These are phyloP conservation scores for Craspedostauros australis DNA, from an alignment of 108 stramenopile genomes.

Conservation along the genomic window DNA sequence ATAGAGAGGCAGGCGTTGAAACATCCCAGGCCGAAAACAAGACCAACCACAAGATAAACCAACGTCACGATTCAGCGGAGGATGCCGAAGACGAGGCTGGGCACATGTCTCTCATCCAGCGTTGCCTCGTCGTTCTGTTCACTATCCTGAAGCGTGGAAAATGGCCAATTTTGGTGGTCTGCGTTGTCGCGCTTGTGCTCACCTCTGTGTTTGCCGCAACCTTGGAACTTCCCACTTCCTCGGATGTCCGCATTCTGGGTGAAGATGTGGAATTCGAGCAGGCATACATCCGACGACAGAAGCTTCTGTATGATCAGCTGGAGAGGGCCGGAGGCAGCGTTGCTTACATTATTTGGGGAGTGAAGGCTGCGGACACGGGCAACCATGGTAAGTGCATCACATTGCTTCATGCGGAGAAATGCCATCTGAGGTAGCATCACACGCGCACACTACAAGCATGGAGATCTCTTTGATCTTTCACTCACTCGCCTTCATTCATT, in stretches of 20 bases:
- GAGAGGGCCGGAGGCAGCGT: slow-evolving; percentile 22
- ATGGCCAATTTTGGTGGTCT: slow-evolving; percentile 21
- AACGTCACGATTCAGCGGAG: too few species aligned
- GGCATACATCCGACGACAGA: slow-evolving; percentile 28
- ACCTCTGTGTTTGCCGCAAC: slow-evolving; percentile 20
- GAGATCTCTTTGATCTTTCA: too few species aligned
- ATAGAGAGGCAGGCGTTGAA: too few species aligned
- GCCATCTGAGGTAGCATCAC: too few species aligned
- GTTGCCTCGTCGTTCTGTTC: slow-evolving; percentile 25
- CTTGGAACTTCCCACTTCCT: slow-evolving; percentile 26
- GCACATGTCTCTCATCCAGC: too few species aligned
- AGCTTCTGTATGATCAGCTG: slow-evolving; percentile 18
- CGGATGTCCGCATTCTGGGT: slow-evolving; percentile 32
- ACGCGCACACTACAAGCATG: too few species aligned
- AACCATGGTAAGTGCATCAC: slow-evolving; percentile 16
- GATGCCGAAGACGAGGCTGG: too few species aligned
- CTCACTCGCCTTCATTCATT: too few species aligned
- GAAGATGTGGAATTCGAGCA: slow-evolving; percentile 26
- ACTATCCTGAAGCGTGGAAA: slow-evolving; percentile 25
- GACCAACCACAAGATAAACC: too few species aligned
- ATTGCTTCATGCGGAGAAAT: too few species aligned
- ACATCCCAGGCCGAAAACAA: too few species aligned
- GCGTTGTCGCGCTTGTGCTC: slow-evolving; percentile 13
- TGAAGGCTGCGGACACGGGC: slow-evolving; percentile 37
- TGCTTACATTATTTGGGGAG: slow-evolving; percentile 28